phyloP scores from a whole-genome alignment of 2,329 filamentous ascomycete species.

The Fusarium temperatum region DNA sequence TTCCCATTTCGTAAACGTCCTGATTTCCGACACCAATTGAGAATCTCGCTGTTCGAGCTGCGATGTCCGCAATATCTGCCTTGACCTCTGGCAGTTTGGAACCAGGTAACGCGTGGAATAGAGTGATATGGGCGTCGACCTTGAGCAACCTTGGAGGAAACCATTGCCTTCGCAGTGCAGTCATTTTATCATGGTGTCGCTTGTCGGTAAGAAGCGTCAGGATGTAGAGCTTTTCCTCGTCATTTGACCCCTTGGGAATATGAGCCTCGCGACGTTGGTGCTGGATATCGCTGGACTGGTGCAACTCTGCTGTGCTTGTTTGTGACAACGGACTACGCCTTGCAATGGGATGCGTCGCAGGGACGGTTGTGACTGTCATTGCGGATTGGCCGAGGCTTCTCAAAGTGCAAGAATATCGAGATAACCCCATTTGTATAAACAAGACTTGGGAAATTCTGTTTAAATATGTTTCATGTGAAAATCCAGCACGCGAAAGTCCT shows the following conservation, averaged over 20 bases:
- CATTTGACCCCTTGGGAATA: not conserved
- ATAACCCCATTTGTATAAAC: not conserved
- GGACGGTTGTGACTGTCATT: slow-evolving; percentile 17
- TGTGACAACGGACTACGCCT: not conserved
- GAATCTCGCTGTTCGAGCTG: not conserved
- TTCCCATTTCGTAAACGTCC: slow-evolving; percentile 19
- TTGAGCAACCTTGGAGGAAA: slow-evolving; percentile 22
- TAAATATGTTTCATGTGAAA: not conserved
- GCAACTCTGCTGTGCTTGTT: not conserved
- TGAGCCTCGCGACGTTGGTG: slow-evolving; percentile 23
- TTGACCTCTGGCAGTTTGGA: slow-evolving; percentile 15
- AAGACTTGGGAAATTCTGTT: no score
- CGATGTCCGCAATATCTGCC: not conserved
- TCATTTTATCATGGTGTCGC: slow-evolving; percentile 16
- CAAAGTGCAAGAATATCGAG: not conserved
- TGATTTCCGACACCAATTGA: not conserved
- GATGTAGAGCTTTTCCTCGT: slow-evolving; percentile 11
- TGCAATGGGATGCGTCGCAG: slow-evolving; percentile 5
- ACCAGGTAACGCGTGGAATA: slow-evolving; percentile 30
- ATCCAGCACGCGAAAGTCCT: not conserved
- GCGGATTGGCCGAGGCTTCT: not conserved
- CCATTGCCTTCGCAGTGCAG: slow-evolving; percentile 17
- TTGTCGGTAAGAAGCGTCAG: slow-evolving; percentile 23
- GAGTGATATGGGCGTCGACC: slow-evolving; percentile 25
- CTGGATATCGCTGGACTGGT: slow-evolving; percentile 3